A percentile compares a stretch with the other conserved stretches of the same genome.
phyloP scores from a whole-genome alignment of 1,139 yeast species.

The Taphrina betulina region DNA sequence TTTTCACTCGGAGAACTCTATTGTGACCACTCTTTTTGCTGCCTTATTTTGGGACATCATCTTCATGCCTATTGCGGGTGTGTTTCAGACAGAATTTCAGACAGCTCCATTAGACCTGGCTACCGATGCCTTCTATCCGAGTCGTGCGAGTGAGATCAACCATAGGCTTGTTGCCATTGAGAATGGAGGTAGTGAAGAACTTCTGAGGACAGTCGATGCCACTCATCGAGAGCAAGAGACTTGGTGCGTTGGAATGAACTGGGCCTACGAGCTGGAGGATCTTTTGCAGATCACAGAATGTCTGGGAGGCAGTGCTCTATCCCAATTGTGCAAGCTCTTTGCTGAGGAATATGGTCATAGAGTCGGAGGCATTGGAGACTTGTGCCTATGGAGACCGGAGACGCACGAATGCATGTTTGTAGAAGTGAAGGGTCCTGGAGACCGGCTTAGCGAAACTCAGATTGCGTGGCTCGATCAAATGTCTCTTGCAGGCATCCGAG shows the following conservation, averaged over 20 bases:
- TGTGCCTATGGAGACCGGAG: slow-evolving; percentile 43
- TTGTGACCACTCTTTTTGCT: slow-evolving; percentile 43
- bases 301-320: slow-evolving; percentile 40
- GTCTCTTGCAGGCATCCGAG: slow-evolving; percentile 41
- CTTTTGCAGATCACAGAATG: slow-evolving; percentile 42
- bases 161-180: slow-evolving; percentile 36
- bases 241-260: slow-evolving; percentile 42
- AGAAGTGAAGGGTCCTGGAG: slow-evolving; percentile 47
- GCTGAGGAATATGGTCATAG: slow-evolving; percentile 42
- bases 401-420: slow-evolving; percentile 40
- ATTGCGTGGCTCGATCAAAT: slow-evolving; percentile 46
- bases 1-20: slow-evolving; percentile 45
- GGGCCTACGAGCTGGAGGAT: slow-evolving; percentile 42
- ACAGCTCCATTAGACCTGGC: slow-evolving; percentile 44
- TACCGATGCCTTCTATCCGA: slow-evolving; percentile 38
- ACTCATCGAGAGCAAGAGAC: slow-evolving; percentile 38
- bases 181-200: slow-evolving; percentile 32
- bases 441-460: slow-evolving; percentile 47
- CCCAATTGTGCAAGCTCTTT: slow-evolving; percentile 41
- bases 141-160: slow-evolving; percentile 37
- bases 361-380: slow-evolving; percentile 46
- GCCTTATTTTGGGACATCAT: slow-evolving; percentile 44
- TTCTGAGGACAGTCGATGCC: slow-evolving; percentile 33
- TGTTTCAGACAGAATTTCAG: slow-evolving; percentile 45
- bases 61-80: slow-evolving; percentile 39